These are phyloP conservation scores for Pseudogymnoascus sp. DNA, from an alignment of 2,329 filamentous ascomycete species.

Conservation along the genomic window DNA sequence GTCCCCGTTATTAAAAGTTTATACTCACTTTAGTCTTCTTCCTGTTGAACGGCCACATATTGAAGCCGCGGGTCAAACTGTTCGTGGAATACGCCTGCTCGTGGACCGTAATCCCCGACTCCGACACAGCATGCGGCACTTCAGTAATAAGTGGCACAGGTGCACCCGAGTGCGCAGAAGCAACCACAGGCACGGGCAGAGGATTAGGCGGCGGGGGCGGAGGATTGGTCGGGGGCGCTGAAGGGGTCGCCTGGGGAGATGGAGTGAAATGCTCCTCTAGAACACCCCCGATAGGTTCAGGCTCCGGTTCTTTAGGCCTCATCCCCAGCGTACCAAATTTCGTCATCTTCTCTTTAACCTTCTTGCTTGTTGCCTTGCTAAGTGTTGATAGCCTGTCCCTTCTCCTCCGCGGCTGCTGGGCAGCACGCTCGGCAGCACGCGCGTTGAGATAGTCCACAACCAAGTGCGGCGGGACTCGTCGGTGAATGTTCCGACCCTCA, in stretches of 20 bases:
- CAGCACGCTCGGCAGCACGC: background rate
- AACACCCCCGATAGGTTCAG: background rate
- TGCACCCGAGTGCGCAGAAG: background rate
- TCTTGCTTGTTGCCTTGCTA: background rate
- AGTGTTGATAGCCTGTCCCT: background rate
- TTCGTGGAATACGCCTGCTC: background rate
- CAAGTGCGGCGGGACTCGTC: background rate
- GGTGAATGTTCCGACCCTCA: background rate
- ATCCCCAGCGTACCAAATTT: background rate
- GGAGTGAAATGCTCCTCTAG: background rate
- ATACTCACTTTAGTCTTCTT: background rate
- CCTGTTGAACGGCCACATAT: constrained; percentile 1
- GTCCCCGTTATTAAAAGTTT: background rate
- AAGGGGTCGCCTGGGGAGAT: background rate
- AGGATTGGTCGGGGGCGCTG: background rate
- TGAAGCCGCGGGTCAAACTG: background rate
- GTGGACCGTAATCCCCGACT: background rate
- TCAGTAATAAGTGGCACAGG: background rate
- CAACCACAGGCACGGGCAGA: background rate
- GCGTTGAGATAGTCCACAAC: background rate
- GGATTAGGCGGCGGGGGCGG: background rate
- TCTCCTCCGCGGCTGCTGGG: background rate
- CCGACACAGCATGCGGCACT: too few species aligned
- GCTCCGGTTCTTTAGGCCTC: background rate
- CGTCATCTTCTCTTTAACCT: background rate